Evolutionary conservation across 352 stramenopile species (phyloP), one percentile per base, ranked within the genome.

Genomic region (Phytophthora ohioensis): DNA sequence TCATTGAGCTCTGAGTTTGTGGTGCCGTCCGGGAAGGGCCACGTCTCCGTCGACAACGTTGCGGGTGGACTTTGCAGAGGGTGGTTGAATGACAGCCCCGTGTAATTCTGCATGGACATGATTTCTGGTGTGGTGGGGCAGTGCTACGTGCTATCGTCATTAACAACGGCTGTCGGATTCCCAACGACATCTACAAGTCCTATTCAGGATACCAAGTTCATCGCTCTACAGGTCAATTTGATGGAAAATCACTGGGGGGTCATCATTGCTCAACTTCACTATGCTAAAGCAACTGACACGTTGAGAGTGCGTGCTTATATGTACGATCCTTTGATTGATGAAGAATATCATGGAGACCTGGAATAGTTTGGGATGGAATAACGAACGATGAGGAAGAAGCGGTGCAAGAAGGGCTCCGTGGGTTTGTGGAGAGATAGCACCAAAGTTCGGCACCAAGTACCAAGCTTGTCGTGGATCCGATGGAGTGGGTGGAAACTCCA

Each of bases 21-120:
- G 5, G 42, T 35, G 5, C 13, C 27, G 21, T 56, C 42, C 15
- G 30, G 45, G 2, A 32, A 31, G 6, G 43, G 21, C 1, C 15
- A 43, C 3, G 27, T 71, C 21, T 49, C 15, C 9, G 64, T 73
- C 27, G 51, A 60, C 0, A 57, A 68, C 46, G 27, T 64, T n/a
- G 58, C 68, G n/a, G 65, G 58, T 32, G 41, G 17, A 12, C 9
- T 68, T 0, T 63, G 65, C 13, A 5, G 35, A 30, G 35, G 49
- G 3, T 59, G 38, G 52, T 27, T 67, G 12, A 67, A 72, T 46
- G 49, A 67, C 9, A 58, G 35, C 13, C 15, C 6, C 3, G 35
- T 71, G 4, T 30, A 62, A 12, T 62, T 62, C 36, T 67, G 56
- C n/a, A 47, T 55, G 8, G 17, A 51, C 35, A 36, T 15, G 5